A percentile compares a stretch with the other conserved stretches of the same genome.
phyloP scores from a whole-genome alignment of 257 asterid species.

The Fraxinus quadrangulata region DNA sequence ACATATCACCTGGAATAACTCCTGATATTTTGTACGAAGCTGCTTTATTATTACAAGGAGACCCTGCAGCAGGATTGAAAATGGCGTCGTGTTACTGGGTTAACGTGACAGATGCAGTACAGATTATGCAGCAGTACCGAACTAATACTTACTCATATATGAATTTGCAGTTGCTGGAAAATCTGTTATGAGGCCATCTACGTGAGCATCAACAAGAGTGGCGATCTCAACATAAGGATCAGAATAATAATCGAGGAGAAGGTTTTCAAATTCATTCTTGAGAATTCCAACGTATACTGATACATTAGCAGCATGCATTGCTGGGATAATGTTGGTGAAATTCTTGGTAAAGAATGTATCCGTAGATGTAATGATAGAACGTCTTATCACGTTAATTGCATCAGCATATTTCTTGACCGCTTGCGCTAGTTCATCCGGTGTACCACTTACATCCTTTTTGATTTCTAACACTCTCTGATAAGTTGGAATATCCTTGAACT shows the following conservation, averaged over 20 bases:
- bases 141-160: slow-evolving; percentile 58
- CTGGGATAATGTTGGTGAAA: slow-evolving; percentile 54
- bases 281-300: slow-evolving; percentile 69
- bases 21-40: slow-evolving; percentile 31
- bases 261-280: slow-evolving; percentile 69
- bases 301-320: slow-evolving; percentile 73
- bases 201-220: slow-evolving; percentile 46
- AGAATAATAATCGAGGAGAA: slow-evolving; percentile 62
- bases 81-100: neutral
- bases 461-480: slow-evolving; percentile 60
- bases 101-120: neutral
- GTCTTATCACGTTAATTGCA: slow-evolving; percentile 62
- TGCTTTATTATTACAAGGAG: slow-evolving; percentile 33
- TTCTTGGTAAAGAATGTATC: slow-evolving; percentile 43
- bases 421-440: slow-evolving; percentile 42
- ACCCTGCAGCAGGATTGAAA: slow-evolving; percentile 33
- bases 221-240: slow-evolving; percentile 82
- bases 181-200: slow-evolving; percentile 71
- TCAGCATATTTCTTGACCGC: slow-evolving; percentile 81
- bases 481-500: slow-evolving; percentile 49
- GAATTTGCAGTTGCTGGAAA: slow-evolving; percentile 68
- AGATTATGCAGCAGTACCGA: neutral
- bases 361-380: slow-evolving; percentile 45
- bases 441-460: slow-evolving; percentile 40
- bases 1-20: slow-evolving; percentile 39